Evolutionary conservation across 2,329 filamentous ascomycete species (phyloP).

Genomic region (Penicillium sclerotigenum): DNA sequence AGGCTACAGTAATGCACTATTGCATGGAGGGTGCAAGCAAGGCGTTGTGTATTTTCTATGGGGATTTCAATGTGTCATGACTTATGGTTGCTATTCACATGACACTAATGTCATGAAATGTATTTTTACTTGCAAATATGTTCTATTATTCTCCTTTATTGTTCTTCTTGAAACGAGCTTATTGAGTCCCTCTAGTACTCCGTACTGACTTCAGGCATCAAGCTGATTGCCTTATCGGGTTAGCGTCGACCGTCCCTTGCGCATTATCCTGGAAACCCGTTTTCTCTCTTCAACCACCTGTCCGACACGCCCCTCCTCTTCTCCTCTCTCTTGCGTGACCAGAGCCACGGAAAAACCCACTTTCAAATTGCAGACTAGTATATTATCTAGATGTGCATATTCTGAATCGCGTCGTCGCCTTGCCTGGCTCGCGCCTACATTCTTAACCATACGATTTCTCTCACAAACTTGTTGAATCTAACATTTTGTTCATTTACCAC

Average conservation of each 20-base stretch:
- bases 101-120: neutral
- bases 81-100: neutral
- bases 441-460: neutral
- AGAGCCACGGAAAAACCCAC: neutral
- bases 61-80: slow-evolving; percentile 47
- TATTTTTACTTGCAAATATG: neutral
- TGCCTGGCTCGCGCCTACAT: slow-evolving; percentile 8
- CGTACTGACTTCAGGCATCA: neutral
- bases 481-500: neutral
- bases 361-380: neutral
- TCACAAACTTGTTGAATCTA: neutral
- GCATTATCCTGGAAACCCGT: slow-evolving; percentile 5
- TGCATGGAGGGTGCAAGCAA: slow-evolving; percentile 90
- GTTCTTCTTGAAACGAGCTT: neutral
- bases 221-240: slow-evolving; percentile 27
- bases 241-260: slow-evolving; percentile 20
- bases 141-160: neutral
- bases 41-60: slow-evolving; percentile 60
- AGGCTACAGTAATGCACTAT: slow-evolving; percentile 79
- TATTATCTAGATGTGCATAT: slow-evolving; percentile 8
- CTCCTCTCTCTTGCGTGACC: neutral
- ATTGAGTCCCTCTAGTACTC: neutral
- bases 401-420: slow-evolving; percentile 7
- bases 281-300: slow-evolving; percentile 4
- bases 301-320: slow-evolving; percentile 1